Base-by-base conservation (phyloP, 352 stramenopile genomes). In the Phytophthora gonapodyides region DNA sequence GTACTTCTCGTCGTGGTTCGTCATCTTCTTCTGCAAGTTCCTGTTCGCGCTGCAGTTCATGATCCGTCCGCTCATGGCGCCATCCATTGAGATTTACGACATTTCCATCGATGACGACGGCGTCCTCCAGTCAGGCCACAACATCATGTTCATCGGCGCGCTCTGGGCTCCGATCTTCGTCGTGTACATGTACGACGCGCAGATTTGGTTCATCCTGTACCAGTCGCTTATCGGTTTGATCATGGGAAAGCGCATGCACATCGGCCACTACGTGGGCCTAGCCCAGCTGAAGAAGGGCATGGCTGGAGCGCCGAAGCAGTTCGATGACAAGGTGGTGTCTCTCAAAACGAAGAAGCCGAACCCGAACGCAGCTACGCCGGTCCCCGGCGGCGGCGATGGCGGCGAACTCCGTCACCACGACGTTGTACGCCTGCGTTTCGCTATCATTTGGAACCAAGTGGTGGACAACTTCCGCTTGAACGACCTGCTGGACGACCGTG, bases 171-270 rank as follows among this genome's bases (percentile, higher is more conserved):
- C 86, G 0, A 78, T 91, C 35, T 78, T 95, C 42, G 68, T 93
- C 27, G 86, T 95, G 34, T 95, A 93, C 62, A 84, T 95, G 60
- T 95, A 95, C 76, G 86, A 95, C 59, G 61, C 80, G 12, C 86
- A 95, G 73, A 95, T 95, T 69, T 95, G 84, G 81, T 89, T 95
- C 50, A 91, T 88, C 35, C 37, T 95, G 31, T 91, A 82, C 57
- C 87, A 96, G 56, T 84, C 83, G 7, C 67, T 96, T 33, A 57
- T 94, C 11, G 87, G 87, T 12, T 36, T 90, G n/a, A 65, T 86
- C 16, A 90, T 92, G 64, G 87, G 87, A 24, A 75, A 92, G 21
- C 69, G 72, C 2, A 87, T 87, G 69, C 86, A 89, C 27, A 84
- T 96, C 50, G 86, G 86, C 0, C 81, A 93, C 61, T 91, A 89